These are phyloP conservation scores for Calocybe indica DNA, from an alignment of 768 basidiomycete genomes.

Conservation along the genomic window DNA sequence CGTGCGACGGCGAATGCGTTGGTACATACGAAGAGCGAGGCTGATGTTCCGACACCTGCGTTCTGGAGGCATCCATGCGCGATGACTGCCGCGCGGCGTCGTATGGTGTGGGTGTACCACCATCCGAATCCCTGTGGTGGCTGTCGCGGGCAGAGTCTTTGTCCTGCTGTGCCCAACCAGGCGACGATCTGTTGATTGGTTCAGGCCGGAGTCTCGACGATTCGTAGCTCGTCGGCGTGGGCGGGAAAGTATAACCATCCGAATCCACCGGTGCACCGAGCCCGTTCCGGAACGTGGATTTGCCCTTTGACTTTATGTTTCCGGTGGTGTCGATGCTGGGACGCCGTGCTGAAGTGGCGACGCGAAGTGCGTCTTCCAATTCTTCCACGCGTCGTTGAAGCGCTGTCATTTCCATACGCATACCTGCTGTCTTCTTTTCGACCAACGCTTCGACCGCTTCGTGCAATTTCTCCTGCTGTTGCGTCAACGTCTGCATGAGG, in stretches of 20 bases:
- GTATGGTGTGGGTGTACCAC: slow-evolving; percentile 42
- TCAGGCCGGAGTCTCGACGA: slow-evolving; percentile 28
- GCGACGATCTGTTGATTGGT: slow-evolving; percentile 31
- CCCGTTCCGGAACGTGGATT: slow-evolving; percentile 33
- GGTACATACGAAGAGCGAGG: too few species aligned
- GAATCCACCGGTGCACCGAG: slow-evolving; percentile 20
- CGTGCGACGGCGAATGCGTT: too few species aligned
- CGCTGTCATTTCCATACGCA: slow-evolving; percentile 56
- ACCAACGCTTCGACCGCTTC: slow-evolving; percentile 55
- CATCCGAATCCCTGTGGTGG: slow-evolving; percentile 30
- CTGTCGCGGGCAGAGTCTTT: slow-evolving; percentile 30
- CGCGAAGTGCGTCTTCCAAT: slow-evolving; percentile 47
- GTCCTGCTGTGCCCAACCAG: slow-evolving; percentile 29
- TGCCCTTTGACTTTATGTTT: slow-evolving; percentile 20
- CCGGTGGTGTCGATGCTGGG: slow-evolving; percentile 18
- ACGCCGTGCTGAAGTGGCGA: slow-evolving; percentile 18
- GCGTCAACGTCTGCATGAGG: slow-evolving; percentile 43
- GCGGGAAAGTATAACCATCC: slow-evolving; percentile 44
- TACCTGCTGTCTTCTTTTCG: slow-evolving; percentile 51
- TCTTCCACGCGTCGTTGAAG: slow-evolving; percentile 64
- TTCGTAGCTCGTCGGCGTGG: slow-evolving; percentile 20
- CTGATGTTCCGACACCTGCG: too few species aligned
- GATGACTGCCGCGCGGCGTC: slow-evolving; percentile 32
- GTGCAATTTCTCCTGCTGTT: slow-evolving; percentile 60
- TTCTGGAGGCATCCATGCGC: too few species aligned